Base-by-base conservation (phyloP, 139 green algal genomes). In the Monoraphidium neglectum region DNA sequence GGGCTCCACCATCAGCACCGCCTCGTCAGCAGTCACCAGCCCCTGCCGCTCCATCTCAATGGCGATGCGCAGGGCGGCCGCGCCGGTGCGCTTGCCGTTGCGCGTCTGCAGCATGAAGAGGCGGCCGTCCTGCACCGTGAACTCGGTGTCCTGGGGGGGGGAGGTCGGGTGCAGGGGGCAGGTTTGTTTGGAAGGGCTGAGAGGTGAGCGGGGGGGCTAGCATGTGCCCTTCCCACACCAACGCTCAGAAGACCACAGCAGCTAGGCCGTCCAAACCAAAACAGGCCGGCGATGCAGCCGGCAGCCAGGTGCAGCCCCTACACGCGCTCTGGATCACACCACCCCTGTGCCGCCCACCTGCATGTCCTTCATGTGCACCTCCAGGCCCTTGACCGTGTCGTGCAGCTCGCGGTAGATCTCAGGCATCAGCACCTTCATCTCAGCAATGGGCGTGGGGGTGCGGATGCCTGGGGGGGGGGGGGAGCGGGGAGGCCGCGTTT, bases 61-160 rank as follows among this genome's bases (percentile, higher is more conserved):
- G 43, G 43, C 43, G 43, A 51, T 12, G 8, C 43, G 82, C 47
- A 97, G 82, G 0, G 93, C 93, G 28, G 85, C 93, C 3, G 73
- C 72, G 54, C 92, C 92, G 1, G 94, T 97, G 51, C 93, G 86
- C 87, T 97, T 97, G 82, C 93, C 93, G 77, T 86, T 93, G 71
- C 93, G 82, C 10, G 82, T 92, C 87, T 97, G 93, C 72, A 97
- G 82, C 92, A 97, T 97, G 85, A 87, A 97, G 64, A 97, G 90
- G 21, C 64, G 54, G 33, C 88, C 90, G 56, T 97, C 88, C 78
- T 98, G 87, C 28, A 97, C 86, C 1, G 93, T 97, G 83, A 97
- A 97, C 87, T 97, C 93, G 32, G 90, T 91, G 74, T 97, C 93
- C 83, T 97, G n/a, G n/a, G n/a, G n/a, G n/a, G n/a, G n/a, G n/a